Evolutionary conservation across 2,329 filamentous ascomycete genomes (phyloP), one percentile per base, ranked within the genome.

Genomic region (Fusarium sublunatum): DNA sequence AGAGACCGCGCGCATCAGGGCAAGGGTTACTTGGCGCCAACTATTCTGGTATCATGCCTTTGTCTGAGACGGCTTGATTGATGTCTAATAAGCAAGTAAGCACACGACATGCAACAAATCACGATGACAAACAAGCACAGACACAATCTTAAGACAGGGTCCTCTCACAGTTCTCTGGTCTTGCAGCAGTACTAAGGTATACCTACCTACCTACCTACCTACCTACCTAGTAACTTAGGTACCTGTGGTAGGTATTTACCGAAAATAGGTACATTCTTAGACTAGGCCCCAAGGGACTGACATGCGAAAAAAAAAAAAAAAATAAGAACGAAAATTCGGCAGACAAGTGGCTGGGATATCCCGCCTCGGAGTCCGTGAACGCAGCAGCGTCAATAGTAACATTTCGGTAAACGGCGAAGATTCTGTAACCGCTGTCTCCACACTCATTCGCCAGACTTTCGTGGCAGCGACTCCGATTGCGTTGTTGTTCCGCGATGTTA

Each of bases 341-440:
- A 44, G 34, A 41, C 58, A 7, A 52, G 61, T 64, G 62, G 67
- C 59, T 63, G 62, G 65, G 58, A 56, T 55, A 29, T 53, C 42
- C 40, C 51, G 42, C 44, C 56, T 48, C 52, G 56, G 47, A 46
- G 40, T 44, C 50, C 46, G 56, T 65, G 50, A 48, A 69, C 12
- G 52, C 55, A 41, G 52, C 55, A 41, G 36, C 34, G 47, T 60
- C 47, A 36, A 43, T 53, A 40, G 53, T 54, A 56, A 54, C 41
- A 58, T 53, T 49, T 58, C 43, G 19, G 52, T 29, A 32, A 32
- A 32, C 31, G 31, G 31, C 53, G 50, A 53, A 56, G 57, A 67
- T 63, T 52, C 47, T 38, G 44, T 53, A 46, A 46, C 53, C 59
- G 47, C 42, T 43, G 42, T 43, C 47, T 46, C 57, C 64, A 60